Evolutionary conservation across 148 eudicot genomes (phyloP).

Genomic region (Diospyros kaki): DNA sequence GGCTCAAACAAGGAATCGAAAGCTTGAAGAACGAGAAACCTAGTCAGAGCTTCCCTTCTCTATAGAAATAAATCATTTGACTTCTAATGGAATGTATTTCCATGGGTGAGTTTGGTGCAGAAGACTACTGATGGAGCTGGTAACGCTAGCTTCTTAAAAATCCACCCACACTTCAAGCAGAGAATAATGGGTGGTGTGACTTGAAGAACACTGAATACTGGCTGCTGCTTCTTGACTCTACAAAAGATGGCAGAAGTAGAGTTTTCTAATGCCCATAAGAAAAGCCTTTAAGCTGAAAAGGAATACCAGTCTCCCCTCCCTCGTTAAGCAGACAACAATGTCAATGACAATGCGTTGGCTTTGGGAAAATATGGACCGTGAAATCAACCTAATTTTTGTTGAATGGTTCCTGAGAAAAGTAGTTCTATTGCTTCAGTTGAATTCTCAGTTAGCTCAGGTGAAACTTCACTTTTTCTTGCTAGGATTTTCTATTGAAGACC

Average conservation of each 20-base stretch:
- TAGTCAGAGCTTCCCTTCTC: not conserved
- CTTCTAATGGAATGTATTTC: not conserved
- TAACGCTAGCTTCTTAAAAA: not conserved
- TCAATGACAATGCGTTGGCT: not conserved
- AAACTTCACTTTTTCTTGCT: constrained; percentile 3
- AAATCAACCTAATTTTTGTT: not conserved
- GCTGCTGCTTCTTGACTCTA: not conserved
- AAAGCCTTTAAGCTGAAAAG: not conserved
- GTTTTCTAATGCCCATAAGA: not conserved
- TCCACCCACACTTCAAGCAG: not conserved
- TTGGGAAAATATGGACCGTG: not conserved
- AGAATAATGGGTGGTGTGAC: not conserved
- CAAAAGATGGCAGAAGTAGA: not conserved
- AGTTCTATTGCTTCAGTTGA: not conserved
- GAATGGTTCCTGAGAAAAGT: not conserved
- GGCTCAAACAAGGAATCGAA: not conserved
- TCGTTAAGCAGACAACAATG: not conserved
- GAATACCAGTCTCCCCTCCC: not conserved
- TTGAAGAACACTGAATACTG: not conserved
- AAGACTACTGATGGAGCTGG: not conserved
- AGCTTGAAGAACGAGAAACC: not conserved
- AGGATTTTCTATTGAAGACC: constrained; percentile 20
- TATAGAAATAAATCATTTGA: not conserved
- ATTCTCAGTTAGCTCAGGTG: not conserved
- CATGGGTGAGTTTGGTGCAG: not conserved